Evolutionary conservation across 139 green algal genomes (phyloP).

Genomic region (Chlamydomonas incerta): DNA sequence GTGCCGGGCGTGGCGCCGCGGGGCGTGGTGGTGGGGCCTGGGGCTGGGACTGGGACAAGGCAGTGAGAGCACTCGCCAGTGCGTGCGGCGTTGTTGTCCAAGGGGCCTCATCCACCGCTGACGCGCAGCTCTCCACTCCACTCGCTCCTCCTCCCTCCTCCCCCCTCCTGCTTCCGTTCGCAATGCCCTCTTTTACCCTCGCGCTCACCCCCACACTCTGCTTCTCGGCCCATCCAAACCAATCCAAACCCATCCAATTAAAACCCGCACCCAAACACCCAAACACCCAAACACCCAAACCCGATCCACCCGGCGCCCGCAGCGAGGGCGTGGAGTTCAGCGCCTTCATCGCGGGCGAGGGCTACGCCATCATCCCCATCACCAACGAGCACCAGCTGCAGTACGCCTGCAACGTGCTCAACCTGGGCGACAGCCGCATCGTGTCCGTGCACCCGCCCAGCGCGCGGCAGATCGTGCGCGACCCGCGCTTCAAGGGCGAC

Average conservation of each 20-base stretch:
- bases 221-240: too few relatives aligned
- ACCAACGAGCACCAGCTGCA: conserved; percentile 86
- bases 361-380: conserved; percentile 95
- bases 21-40: background rate
- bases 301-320: background rate
- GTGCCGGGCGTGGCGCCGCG: background rate
- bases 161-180: background rate
- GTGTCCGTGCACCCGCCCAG: conserved; percentile 85
- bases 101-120: too few relatives aligned
- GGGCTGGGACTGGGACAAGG: too few relatives aligned
- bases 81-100: too few relatives aligned
- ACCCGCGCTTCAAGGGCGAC: conserved; percentile 75
- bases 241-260: too few relatives aligned
- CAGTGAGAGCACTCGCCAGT: too few relatives aligned
- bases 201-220: too few relatives aligned
- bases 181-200: too few relatives aligned
- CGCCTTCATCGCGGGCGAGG: conserved; percentile 82
- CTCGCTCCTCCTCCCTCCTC: too few relatives aligned
- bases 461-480: conserved; percentile 86
- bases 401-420: conserved; percentile 92
- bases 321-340: conserved; percentile 87
- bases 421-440: conserved; percentile 88
- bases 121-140: too few relatives aligned
- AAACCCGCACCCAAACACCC: background rate
- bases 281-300: background rate